phyloP scores from a whole-genome alignment of 345 rosid species.

The Nephelium lappaceum region DNA sequence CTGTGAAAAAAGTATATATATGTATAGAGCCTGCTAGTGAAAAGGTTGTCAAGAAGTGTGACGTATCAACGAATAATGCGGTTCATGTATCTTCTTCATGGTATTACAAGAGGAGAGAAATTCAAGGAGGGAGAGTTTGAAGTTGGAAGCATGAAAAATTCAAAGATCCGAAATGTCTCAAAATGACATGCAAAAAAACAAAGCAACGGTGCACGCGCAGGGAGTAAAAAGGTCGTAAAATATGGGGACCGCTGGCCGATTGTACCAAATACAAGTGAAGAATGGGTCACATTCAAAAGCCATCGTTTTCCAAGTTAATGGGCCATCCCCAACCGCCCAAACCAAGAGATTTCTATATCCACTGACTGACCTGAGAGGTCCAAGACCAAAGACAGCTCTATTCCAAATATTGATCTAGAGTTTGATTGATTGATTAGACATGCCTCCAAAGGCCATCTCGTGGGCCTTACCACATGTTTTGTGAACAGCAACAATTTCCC shows the following conservation, averaged over 20 bases:
- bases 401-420: conserved; percentile 21
- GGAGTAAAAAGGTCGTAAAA: neutral
- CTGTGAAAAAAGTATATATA: no score
- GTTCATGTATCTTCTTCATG: no score
- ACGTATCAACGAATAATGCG: no score
- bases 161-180: conserved; percentile 31
- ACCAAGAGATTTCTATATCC: neutral
- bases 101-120: neutral
- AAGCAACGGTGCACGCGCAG: conserved; percentile 9
- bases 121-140: neutral
- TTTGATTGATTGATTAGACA: conserved; percentile 23
- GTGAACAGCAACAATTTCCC: neutral
- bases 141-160: conserved; percentile 7
- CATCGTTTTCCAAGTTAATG: conserved; percentile 13
- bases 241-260: conserved; percentile 16
- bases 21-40: no score
- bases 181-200: conserved; percentile 16
- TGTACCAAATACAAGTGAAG: neutral
- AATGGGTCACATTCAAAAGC: conserved; percentile 7
- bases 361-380: conserved; percentile 33
- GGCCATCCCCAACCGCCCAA: conserved; percentile 49
- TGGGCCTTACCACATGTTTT: conserved; percentile 21
- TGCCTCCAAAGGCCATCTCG: conserved; percentile 6
- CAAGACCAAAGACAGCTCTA: conserved; percentile 33
- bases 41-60: no score